phyloP scores from a whole-genome alignment of 306 rosid genomes.

The Cyamopsis tetragonoloba region DNA sequence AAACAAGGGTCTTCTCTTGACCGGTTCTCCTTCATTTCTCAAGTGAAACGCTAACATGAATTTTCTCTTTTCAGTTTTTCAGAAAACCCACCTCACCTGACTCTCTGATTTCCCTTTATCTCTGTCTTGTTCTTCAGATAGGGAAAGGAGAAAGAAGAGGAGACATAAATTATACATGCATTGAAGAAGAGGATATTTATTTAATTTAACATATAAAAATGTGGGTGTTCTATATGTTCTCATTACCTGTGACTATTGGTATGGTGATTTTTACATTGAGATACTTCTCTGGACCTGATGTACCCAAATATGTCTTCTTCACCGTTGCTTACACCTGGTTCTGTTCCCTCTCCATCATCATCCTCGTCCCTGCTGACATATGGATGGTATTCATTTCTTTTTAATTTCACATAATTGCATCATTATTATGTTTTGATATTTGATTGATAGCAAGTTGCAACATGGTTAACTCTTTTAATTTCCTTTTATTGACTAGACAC shows the following conservation, averaged over 20 bases:
- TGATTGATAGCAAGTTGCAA: constrained; percentile 16
- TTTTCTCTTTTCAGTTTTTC: constrained; percentile 10
- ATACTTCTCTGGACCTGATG: constrained; percentile 90
- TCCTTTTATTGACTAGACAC: constrained; percentile 31
- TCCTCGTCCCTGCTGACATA: constrained; percentile 93
- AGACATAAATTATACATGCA: background rate
- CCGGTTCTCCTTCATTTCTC: constrained; percentile 35
- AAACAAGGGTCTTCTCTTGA: constrained; percentile 40
- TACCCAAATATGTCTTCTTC: constrained; percentile 74
- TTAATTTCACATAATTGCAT: too few species aligned
- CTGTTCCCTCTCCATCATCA: constrained; percentile 87
- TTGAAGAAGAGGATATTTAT: background rate
- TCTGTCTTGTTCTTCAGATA: constrained; percentile 22
- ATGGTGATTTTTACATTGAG: constrained; percentile 78
- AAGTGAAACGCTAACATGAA: background rate
- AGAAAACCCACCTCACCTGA: background rate
- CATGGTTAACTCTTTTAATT: background rate
- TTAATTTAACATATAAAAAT: constrained; percentile 27
- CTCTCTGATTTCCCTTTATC: constrained; percentile 17
- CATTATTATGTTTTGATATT: background rate
- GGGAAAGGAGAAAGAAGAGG: constrained; percentile 9
- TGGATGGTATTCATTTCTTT: constrained; percentile 96
- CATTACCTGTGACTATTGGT: constrained; percentile 78
- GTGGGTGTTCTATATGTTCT: constrained; percentile 96
- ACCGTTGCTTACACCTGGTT: constrained; percentile 97